These are phyloP conservation scores for Ligustrum vulgare DNA, from an alignment of 257 asterid species.

Conservation along the genomic window DNA sequence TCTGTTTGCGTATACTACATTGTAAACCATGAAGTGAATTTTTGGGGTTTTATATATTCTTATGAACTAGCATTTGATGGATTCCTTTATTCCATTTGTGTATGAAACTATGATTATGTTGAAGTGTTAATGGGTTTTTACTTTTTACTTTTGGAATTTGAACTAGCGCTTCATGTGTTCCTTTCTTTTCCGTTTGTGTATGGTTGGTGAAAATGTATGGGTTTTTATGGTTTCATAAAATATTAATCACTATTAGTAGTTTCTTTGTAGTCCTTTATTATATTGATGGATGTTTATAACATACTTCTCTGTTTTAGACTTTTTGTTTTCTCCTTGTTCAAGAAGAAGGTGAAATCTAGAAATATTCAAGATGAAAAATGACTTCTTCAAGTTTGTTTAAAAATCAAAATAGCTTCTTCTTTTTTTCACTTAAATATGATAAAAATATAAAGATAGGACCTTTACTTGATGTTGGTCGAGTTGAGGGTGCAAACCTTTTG, in stretches of 20 bases:
- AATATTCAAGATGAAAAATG: neutral
- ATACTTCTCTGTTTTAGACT: neutral
- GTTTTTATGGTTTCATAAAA: no score
- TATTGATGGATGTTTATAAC: neutral
- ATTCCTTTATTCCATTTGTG: neutral
- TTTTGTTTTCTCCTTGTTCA: neutral
- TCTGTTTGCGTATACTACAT: neutral
- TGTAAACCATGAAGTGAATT: neutral
- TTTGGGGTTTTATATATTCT: neutral
- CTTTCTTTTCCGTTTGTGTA: neutral
- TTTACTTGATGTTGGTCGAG: neutral
- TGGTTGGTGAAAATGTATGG: conserved; percentile 7
- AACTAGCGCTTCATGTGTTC: neutral
- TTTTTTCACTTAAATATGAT: neutral
- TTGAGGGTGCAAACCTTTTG: neutral
- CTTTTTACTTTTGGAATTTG: neutral
- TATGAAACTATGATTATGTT: neutral
- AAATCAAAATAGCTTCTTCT: neutral
- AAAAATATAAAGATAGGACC: neutral
- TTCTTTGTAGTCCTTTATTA: no score
- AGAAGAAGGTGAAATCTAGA: neutral
- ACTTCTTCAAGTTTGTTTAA: neutral
- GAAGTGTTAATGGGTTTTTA: neutral
- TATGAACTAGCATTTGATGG: neutral
- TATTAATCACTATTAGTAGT: no score